Conservation (phyloP, 768 basidiomycete genomes). For the Flagelloscypha sp. region DNA sequence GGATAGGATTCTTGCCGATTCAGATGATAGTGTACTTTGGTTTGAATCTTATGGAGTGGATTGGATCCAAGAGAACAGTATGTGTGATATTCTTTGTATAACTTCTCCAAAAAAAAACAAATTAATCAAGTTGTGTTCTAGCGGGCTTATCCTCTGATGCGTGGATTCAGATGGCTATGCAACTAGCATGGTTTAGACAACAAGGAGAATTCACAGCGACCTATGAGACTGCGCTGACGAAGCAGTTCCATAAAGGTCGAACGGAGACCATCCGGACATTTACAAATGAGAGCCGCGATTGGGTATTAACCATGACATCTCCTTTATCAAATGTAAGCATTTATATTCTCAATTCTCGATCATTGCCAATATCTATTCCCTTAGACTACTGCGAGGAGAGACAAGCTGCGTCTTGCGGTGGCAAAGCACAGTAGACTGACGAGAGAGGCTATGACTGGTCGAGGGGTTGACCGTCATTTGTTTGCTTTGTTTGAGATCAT, state of each 20-base stretch:
- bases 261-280: constrained; percentile 84
- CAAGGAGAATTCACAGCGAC: constrained; percentile 76
- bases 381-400: constrained; percentile 28
- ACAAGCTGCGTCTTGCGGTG: constrained; percentile 59
- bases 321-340: constrained; percentile 9
- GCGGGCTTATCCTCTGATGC: constrained; percentile 65
- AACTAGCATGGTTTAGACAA: constrained; percentile 83
- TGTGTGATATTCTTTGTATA: constrained; percentile 18
- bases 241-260: constrained; percentile 78
- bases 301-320: constrained; percentile 64
- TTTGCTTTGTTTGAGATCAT: constrained; percentile 72
- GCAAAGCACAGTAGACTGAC: constrained; percentile 64
- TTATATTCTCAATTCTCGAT: too few species aligned
- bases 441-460: constrained; percentile 69
- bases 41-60: constrained; percentile 77
- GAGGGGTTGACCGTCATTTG: constrained; percentile 87
- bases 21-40: constrained; percentile 78
- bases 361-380: constrained; percentile 5
- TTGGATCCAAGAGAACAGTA: constrained; percentile 77
- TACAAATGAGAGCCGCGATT: constrained; percentile 63
- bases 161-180: constrained; percentile 85
- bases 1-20: constrained; percentile 55
- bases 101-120: too few species aligned
- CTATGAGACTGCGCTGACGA: constrained; percentile 88
- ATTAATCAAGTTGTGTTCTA: constrained; percentile 17